These are phyloP conservation scores for Tilletia setariae DNA, from an alignment of 1,284 basidiomycete genomes.

Conservation along the genomic window DNA sequence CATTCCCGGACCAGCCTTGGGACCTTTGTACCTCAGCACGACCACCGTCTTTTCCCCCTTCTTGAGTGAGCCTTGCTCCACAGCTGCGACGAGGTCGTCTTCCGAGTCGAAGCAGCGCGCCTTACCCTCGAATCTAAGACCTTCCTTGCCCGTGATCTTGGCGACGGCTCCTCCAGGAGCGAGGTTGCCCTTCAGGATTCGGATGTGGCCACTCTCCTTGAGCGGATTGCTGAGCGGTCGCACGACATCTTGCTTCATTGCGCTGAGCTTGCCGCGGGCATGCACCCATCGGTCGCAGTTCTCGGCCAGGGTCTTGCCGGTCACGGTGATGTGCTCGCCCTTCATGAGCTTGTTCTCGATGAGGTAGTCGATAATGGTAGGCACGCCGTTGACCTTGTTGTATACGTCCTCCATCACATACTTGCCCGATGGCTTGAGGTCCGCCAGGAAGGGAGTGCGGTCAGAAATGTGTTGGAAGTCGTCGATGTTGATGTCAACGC, in stretches of 20 bases:
- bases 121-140: constrained; percentile 49
- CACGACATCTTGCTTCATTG: constrained; percentile 42
- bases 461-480: constrained; percentile 53
- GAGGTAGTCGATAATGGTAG: constrained; percentile 58
- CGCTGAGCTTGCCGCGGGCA: constrained; percentile 44
- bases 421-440: constrained; percentile 53
- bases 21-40: constrained; percentile 53
- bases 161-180: constrained; percentile 52
- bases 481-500: constrained; percentile 45
- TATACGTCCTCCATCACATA: constrained; percentile 55
- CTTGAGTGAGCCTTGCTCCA: constrained; percentile 47
- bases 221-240: constrained; percentile 46
- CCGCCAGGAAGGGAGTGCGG: constrained; percentile 49
- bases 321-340: constrained; percentile 53
- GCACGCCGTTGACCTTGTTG: constrained; percentile 47
- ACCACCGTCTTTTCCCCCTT: constrained; percentile 54
- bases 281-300: constrained; percentile 66
- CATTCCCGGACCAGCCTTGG: constrained; percentile 43
- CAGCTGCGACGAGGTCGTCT: constrained; percentile 50
- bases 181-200: constrained; percentile 52
- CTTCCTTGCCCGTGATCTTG: constrained; percentile 55
- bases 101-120: constrained; percentile 54
- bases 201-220: constrained; percentile 50
- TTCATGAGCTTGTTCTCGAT: constrained; percentile 57
- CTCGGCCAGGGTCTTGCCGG: constrained; percentile 48